Percentiles rank a stretch among this genome's conserved stretches.
phyloP scores from a whole-genome alignment of 108 stramenopile genomes.

The Tribonema minus region DNA sequence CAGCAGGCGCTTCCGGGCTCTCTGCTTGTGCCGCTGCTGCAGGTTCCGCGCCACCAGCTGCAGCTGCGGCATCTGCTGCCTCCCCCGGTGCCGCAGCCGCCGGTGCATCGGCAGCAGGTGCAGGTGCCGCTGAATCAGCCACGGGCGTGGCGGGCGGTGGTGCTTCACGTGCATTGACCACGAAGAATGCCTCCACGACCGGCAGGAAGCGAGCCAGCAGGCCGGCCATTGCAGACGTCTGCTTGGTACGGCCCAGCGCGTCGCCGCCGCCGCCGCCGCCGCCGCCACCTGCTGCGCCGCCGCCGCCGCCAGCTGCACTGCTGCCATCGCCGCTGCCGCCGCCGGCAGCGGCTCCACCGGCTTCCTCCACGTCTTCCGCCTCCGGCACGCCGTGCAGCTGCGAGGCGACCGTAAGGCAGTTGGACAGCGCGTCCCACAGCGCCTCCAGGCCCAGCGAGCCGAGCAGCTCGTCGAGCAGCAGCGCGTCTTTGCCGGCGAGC shows the following conservation, averaged over 20 bases:
- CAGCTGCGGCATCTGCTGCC: background rate
- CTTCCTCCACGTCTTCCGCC: slow-evolving; percentile 54
- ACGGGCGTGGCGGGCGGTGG: background rate
- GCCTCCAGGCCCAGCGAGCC: slow-evolving; percentile 66
- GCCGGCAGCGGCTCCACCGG: slow-evolving; percentile 40
- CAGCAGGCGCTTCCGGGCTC: background rate
- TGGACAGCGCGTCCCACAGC: slow-evolving; percentile 72
- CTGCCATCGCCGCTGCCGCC: slow-evolving; percentile 7
- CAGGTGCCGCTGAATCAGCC: background rate
- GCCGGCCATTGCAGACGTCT: slow-evolving; percentile 76
- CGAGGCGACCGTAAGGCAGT: slow-evolving; percentile 70
- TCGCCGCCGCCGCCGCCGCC: slow-evolving; percentile 35
- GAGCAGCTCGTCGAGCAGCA: slow-evolving; percentile 49
- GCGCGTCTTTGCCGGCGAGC: slow-evolving; percentile 60
- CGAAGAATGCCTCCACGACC: slow-evolving; percentile 87
- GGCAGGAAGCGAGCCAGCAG: slow-evolving; percentile 85
- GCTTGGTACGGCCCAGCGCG: slow-evolving; percentile 60
- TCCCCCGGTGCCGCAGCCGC: background rate
- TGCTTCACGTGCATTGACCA: slow-evolving; percentile 65
- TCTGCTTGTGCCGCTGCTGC: background rate
- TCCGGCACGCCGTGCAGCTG: slow-evolving; percentile 78
- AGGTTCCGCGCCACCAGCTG: background rate
- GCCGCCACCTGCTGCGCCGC: background rate
- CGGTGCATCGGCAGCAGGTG: background rate
- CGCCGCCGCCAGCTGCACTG: background rate